Percentiles rank a stretch among this genome's conserved stretches.
phyloP scores from a whole-genome alignment of 2,329 filamentous ascomycete genomes.

The Sporothrix schenckii region DNA sequence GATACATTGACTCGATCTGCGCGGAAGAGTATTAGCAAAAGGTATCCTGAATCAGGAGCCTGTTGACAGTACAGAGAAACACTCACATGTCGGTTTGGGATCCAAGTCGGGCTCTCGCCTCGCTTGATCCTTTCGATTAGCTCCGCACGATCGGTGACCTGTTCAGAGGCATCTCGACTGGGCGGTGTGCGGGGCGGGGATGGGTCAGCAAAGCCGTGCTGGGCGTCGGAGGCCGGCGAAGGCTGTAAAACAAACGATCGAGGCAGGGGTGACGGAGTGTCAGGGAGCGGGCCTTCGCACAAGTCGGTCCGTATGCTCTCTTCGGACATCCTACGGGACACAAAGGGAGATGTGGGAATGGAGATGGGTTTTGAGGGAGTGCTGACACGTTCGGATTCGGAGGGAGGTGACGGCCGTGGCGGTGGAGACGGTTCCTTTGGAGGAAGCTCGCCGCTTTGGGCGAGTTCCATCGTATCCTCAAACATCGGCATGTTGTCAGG shows the following conservation, averaged over 20 bases:
- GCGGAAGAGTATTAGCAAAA: background rate
- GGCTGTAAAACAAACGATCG: background rate
- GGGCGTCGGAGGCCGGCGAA: background rate
- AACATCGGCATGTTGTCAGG: conserved; percentile 59
- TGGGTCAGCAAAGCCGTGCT: background rate
- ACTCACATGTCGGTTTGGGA: conserved; percentile 64
- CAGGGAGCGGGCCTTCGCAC: conserved; percentile 60
- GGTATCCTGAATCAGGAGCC: too few relatives aligned
- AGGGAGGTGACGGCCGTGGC: conserved; percentile 1
- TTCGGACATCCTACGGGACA: conserved; percentile 53
- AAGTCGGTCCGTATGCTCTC: conserved; percentile 64
- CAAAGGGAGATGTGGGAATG: conserved; percentile 32
- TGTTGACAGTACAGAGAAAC: background rate
- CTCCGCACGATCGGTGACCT: conserved; percentile 67
- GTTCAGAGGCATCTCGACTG: conserved; percentile 39
- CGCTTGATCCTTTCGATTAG: conserved; percentile 84
- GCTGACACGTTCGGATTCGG: background rate
- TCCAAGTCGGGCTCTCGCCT: conserved; percentile 75
- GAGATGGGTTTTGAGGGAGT: conserved; percentile 37
- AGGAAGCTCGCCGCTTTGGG: conserved; percentile 28
- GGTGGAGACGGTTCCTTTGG: conserved; percentile 30
- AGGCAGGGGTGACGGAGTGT: conserved; percentile 43
- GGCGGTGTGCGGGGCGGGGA: conserved; percentile 37
- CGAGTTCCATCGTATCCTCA: conserved; percentile 53
- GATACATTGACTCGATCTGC: conserved; percentile 50